phyloP scores from a whole-genome alignment of 768 basidiomycete genomes.

The Kwoniella botswanensis region DNA sequence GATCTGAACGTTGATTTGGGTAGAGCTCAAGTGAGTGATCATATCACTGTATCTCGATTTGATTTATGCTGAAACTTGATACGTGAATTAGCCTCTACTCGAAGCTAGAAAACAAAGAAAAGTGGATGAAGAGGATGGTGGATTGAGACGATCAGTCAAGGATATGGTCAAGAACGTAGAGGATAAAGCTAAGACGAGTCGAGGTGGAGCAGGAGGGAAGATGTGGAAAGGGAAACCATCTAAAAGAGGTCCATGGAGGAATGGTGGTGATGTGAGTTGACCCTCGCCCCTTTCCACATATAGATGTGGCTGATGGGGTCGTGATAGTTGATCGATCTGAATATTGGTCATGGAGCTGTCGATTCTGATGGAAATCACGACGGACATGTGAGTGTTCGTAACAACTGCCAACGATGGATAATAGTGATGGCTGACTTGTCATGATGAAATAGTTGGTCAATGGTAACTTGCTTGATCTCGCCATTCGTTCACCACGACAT shows the following conservation, averaged over 20 bases:
- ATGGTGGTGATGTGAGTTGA: conserved; percentile 7
- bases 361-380: background rate
- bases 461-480: conserved; percentile 13
- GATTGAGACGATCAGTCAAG: conserved; percentile 16
- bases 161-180: conserved; percentile 20
- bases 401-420: no score
- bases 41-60: background rate
- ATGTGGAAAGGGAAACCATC: conserved; percentile 20
- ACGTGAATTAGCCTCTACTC: conserved; percentile 3
- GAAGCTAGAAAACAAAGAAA: conserved; percentile 19
- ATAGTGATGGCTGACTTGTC: no score
- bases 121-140: conserved; percentile 8
- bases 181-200: background rate
- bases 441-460: background rate
- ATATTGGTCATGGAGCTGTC: conserved; percentile 16
- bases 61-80: no score
- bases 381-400: conserved; percentile 8
- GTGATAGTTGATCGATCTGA: conserved; percentile 20
- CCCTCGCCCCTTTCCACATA: background rate
- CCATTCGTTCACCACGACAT: conserved; percentile 18
- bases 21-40: conserved; percentile 16
- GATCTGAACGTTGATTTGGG: conserved; percentile 17
- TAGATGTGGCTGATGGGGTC: background rate
- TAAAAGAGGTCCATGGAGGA: conserved; percentile 25
- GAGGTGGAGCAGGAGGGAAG: background rate